Evolutionary conservation across 352 stramenopile species (phyloP).

Genomic region (Phytopythium sindhum): DNA sequence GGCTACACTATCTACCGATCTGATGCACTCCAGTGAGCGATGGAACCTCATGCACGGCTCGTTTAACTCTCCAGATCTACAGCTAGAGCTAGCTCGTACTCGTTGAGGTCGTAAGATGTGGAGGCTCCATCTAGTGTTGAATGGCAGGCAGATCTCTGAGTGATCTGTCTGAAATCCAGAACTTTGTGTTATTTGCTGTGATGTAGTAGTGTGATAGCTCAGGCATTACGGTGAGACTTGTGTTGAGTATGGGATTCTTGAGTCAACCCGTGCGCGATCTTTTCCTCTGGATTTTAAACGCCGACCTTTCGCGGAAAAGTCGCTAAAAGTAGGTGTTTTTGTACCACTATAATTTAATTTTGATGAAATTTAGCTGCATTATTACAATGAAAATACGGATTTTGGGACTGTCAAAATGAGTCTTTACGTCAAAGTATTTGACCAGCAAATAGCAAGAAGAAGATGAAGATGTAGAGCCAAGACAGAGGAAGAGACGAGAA

Average conservation of each 20-base stretch:
- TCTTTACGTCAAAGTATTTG: too few relatives aligned
- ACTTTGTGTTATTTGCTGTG: too few relatives aligned
- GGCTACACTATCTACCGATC: too few relatives aligned
- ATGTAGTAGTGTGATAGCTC: background rate
- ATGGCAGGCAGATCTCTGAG: too few relatives aligned
- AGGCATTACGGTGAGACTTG: background rate
- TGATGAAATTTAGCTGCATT: background rate
- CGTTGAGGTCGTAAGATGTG: too few relatives aligned
- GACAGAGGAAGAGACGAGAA: background rate
- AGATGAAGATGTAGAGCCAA: too few relatives aligned
- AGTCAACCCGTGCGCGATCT: background rate
- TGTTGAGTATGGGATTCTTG: background rate
- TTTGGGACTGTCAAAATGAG: background rate
- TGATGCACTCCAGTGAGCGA: background rate
- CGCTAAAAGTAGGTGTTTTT: background rate
- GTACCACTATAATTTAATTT: background rate
- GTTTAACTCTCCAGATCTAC: too few relatives aligned
- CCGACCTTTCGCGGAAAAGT: slow-evolving; percentile 4
- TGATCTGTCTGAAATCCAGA: too few relatives aligned
- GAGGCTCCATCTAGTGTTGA: too few relatives aligned
- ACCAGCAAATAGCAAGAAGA: background rate
- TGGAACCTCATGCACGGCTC: background rate
- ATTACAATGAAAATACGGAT: background rate
- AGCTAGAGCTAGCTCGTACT: too few relatives aligned
- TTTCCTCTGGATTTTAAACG: too few relatives aligned